Base-by-base conservation (phyloP, 352 stramenopile genomes). In the Phytophthora fragariaefolia region DNA sequence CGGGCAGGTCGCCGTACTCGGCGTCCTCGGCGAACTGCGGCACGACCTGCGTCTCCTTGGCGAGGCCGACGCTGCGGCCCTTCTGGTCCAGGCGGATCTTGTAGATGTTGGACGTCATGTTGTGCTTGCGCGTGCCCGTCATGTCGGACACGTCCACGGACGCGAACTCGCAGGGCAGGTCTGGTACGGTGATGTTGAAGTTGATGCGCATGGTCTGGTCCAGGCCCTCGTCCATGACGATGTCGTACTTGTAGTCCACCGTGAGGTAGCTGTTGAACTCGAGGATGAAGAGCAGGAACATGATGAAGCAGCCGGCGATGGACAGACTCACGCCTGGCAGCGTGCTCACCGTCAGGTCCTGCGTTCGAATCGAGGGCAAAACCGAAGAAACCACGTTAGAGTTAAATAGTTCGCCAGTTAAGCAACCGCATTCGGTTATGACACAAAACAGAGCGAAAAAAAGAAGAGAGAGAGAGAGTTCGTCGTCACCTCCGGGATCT, bases 31-130 rank as follows among this genome's bases (percentile, higher is more conserved):
- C 76, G 46, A 87, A 93, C 43, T 81, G 70, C 7, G 92, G 87
- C 65, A 88, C 80, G 27, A 92, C 85, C 52, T 93, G 77, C 56
- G 97, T 88, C 49, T 98, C 92, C 34, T 91, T 71, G 60, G 98
- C 96, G 73, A 96, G 79, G 0, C 86, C 85, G n/a, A 95, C 80
- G 62, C 88, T 78, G 64, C 87, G 87, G 27, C 87, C 85, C 73
- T 95, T 94, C 71, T 89, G 77, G 75, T 94, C 89, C 53, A 95
- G 79, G 36, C 85, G 83, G 71, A 95, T 98, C 84, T 99, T 99
- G 85, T 98, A 97, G 61, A 99, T 97, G 82, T 99, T 98, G 67
- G 97, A 98, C 60, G 96, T 99, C 71, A 99, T 97, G 85, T 99
- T 99, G 76, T 98, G 92, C 71, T 96, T 96, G 65, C 98, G 97